Evolutionary conservation across 1,139 yeast species (phyloP).

Genomic region (Suhomyces bolitotheri): DNA sequence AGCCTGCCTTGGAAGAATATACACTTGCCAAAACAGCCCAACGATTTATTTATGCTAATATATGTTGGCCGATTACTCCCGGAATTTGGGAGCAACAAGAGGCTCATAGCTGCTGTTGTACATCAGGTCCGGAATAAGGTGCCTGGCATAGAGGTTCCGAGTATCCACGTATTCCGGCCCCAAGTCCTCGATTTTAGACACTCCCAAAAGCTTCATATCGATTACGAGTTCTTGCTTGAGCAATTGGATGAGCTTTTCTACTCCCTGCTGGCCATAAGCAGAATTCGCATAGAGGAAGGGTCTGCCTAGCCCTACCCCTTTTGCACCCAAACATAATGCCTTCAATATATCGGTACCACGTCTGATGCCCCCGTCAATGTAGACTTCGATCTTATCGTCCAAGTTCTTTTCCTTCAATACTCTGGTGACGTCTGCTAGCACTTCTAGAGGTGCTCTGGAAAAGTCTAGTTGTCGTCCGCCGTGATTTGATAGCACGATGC

Average conservation of each 20-base stretch:
- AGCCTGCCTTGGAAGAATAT: too few species aligned
- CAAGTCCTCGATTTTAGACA: constrained; percentile 61
- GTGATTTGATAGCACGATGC: constrained; percentile 67
- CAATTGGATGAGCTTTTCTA: constrained; percentile 72
- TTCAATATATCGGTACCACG: constrained; percentile 67
- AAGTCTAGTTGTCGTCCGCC: constrained; percentile 77
- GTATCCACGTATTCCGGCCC: constrained; percentile 48
- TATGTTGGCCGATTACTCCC: too few species aligned
- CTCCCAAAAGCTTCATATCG: constrained; percentile 90
- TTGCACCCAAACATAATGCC: constrained; percentile 68
- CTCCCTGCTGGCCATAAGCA: constrained; percentile 77
- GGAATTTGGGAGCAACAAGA: constrained; percentile 16
- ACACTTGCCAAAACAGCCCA: too few species aligned
- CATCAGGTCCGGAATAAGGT: constrained; percentile 13
- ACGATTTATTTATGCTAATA: too few species aligned
- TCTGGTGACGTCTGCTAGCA: constrained; percentile 64
- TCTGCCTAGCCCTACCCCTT: constrained; percentile 74
- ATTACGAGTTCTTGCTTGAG: constrained; percentile 78
- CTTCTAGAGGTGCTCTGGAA: constrained; percentile 67
- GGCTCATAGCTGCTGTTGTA: constrained; percentile 17
- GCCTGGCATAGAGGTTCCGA: constrained; percentile 16
- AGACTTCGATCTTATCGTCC: constrained; percentile 51
- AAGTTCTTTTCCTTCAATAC: constrained; percentile 46
- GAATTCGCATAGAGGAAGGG: constrained; percentile 72
- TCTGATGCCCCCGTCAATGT: constrained; percentile 68